A percentile compares a stretch with the other conserved stretches of the same genome.
Conservation (phyloP, 2,329 filamentous ascomycete species). For the Bipolaris zeicola region DNA sequence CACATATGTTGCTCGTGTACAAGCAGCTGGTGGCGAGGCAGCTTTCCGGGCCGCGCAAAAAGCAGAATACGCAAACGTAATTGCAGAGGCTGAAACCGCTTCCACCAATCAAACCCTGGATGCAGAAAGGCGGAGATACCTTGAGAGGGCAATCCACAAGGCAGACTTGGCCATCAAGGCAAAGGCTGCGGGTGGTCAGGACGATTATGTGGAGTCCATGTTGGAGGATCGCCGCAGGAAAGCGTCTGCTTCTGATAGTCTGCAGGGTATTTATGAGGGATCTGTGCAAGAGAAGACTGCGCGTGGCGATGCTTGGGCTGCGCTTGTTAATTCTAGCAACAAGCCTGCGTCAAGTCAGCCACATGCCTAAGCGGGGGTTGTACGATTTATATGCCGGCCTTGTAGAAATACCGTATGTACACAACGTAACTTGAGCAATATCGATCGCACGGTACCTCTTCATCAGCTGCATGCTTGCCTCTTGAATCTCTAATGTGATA, state of each 20-base stretch:
- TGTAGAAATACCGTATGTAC: conserved; percentile 7
- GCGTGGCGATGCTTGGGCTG: conserved; percentile 25
- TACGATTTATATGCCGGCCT: neutral
- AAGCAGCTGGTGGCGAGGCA: conserved; percentile 21
- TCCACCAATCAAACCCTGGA: conserved; percentile 20
- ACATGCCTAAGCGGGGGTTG: conserved; percentile 5
- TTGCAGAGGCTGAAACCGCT: conserved; percentile 30
- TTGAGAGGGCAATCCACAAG: conserved; percentile 27
- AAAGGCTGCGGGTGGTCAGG: conserved; percentile 16
- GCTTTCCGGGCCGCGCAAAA: conserved; percentile 17
- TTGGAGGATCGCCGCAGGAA: conserved; percentile 14
- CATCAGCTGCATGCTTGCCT: neutral
- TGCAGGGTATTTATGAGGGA: conserved; percentile 5
- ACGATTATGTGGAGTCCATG: conserved; percentile 25
- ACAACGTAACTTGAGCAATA: neutral
- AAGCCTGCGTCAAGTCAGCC: conserved; percentile 7
- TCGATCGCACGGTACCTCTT: neutral
- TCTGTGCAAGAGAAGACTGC: conserved; percentile 5
- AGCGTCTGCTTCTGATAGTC: neutral
- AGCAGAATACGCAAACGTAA: conserved; percentile 13
- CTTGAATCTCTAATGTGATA: neutral
- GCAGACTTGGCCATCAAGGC: conserved; percentile 28
- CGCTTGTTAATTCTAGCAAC: conserved; percentile 22
- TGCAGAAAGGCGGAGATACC: conserved; percentile 18
- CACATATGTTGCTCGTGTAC: conserved; percentile 15